These are phyloP conservation scores for Ceratocystis albifundus DNA, from an alignment of 2,329 filamentous ascomycete species.

Conservation along the genomic window DNA sequence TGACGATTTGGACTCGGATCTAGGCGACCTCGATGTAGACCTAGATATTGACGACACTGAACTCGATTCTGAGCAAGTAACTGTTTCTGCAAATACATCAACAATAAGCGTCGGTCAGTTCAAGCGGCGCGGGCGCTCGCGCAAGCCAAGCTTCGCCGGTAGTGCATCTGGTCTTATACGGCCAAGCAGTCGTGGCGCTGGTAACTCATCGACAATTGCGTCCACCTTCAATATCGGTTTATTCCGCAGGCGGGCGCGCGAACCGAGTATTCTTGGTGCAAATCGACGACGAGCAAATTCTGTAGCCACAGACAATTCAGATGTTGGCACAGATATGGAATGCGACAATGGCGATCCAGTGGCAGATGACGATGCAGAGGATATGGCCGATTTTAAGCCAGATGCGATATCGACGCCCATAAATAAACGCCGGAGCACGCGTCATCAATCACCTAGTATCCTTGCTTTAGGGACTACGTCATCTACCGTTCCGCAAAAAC, in stretches of 20 bases:
- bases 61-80: slow-evolving; percentile 27
- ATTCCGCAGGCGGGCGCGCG: slow-evolving; percentile 46
- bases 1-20: slow-evolving; percentile 31
- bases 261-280: slow-evolving; percentile 51
- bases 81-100: slow-evolving; percentile 36
- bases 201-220: slow-evolving; percentile 38
- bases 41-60: slow-evolving; percentile 24
- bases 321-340: slow-evolving; percentile 22
- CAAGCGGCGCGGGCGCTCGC: slow-evolving; percentile 36
- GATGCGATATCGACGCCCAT: slow-evolving; percentile 59
- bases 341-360: slow-evolving; percentile 27
- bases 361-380: slow-evolving; percentile 29
- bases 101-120: slow-evolving; percentile 39
- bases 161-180: slow-evolving; percentile 42
- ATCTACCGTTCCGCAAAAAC: slow-evolving; percentile 33
- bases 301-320: slow-evolving; percentile 23
- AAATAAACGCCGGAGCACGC: slow-evolving; percentile 36
- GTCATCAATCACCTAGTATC: slow-evolving; percentile 17
- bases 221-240: slow-evolving; percentile 45
- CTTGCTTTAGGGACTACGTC: background rate
- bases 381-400: slow-evolving; percentile 44
- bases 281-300: slow-evolving; percentile 33
- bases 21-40: slow-evolving; percentile 36
- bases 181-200: slow-evolving; percentile 40
- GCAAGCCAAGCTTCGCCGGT: slow-evolving; percentile 41